A percentile compares a stretch with the other conserved stretches of the same genome.
Conservation (phyloP, 495 filamentous ascomycete species). For the Aspergillus asperescens region DNA sequence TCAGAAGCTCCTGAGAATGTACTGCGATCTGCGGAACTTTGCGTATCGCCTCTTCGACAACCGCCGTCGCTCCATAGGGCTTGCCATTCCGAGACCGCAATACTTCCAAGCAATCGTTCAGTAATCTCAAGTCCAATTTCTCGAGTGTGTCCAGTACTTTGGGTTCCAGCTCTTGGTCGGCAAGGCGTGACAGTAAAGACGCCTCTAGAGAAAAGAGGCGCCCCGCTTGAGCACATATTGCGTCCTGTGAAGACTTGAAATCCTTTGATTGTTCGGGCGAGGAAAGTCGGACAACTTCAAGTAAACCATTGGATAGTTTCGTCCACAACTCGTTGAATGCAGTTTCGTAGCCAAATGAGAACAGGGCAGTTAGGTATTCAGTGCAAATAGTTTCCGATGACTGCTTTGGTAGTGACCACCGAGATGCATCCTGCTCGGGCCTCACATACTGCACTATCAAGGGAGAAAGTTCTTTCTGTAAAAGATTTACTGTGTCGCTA, state of each 20-base stretch:
- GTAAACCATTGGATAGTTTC: conserved; percentile 47
- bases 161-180: conserved; percentile 24
- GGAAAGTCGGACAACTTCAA: conserved; percentile 61
- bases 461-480: conserved; percentile 48
- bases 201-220: conserved; percentile 59
- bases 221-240: conserved; percentile 52
- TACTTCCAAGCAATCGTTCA: conserved; percentile 46
- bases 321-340: conserved; percentile 49
- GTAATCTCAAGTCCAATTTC: conserved; percentile 30
- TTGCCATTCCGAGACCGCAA: conserved; percentile 65
- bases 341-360: conserved; percentile 20
- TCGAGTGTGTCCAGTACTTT: conserved; percentile 23
- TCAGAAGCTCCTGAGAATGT: conserved; percentile 29
- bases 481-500: conserved; percentile 44
- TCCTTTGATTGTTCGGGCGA: conserved; percentile 74
- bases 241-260: conserved; percentile 62
- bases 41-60: conserved; percentile 48
- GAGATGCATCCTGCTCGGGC: conserved; percentile 35
- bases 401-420: conserved; percentile 47
- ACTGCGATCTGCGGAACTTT: conserved; percentile 38
- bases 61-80: conserved; percentile 70
- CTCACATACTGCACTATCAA: conserved; percentile 55
- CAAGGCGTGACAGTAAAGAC: conserved; percentile 34
- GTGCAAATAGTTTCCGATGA: conserved; percentile 36
- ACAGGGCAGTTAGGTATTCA: conserved; percentile 31